Percentiles rank a stretch among this genome's conserved stretches.
These are phyloP conservation scores for Pseudogymnoascus sp. DNA, from an alignment of 2,329 filamentous ascomycete genomes.

Conservation along the genomic window DNA sequence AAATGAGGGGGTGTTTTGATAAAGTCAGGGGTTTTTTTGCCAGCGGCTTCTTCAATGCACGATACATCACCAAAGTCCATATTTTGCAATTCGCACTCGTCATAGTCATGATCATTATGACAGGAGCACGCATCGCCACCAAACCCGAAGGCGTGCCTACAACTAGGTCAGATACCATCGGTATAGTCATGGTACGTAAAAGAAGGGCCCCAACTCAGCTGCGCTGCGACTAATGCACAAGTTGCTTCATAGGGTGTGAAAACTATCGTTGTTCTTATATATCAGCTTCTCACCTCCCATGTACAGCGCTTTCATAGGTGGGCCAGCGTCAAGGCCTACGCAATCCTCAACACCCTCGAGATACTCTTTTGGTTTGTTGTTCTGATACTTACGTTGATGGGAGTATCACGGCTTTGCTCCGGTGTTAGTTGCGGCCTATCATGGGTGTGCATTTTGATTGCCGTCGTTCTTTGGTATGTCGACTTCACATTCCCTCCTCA, in stretches of 20 bases:
- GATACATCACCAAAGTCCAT: neutral
- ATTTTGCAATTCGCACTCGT: neutral
- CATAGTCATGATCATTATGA: neutral
- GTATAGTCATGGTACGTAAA: neutral
- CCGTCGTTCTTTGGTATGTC: neutral
- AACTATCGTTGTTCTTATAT: conserved; percentile 33
- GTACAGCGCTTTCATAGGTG: conserved; percentile 28
- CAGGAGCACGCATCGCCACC: neutral
- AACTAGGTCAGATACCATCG: neutral
- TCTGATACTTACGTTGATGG: conserved; percentile 24
- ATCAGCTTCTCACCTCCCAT: conserved; percentile 34
- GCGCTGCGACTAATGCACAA: neutral
- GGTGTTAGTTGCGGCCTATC: neutral
- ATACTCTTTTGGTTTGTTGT: conserved; percentile 36
- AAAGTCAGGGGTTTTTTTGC: neutral
- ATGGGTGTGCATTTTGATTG: neutral
- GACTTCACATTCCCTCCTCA: neutral
- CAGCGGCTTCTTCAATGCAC: neutral
- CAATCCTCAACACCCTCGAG: conserved; percentile 35
- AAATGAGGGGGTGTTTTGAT: neutral
- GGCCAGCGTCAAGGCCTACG: conserved; percentile 34
- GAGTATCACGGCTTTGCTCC: neutral
- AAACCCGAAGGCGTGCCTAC: neutral
- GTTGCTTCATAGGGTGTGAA: conserved; percentile 27
- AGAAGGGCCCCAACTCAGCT: neutral